phyloP scores from a whole-genome alignment of 768 basidiomycete genomes.

The Hygrophorus pudorinus region DNA sequence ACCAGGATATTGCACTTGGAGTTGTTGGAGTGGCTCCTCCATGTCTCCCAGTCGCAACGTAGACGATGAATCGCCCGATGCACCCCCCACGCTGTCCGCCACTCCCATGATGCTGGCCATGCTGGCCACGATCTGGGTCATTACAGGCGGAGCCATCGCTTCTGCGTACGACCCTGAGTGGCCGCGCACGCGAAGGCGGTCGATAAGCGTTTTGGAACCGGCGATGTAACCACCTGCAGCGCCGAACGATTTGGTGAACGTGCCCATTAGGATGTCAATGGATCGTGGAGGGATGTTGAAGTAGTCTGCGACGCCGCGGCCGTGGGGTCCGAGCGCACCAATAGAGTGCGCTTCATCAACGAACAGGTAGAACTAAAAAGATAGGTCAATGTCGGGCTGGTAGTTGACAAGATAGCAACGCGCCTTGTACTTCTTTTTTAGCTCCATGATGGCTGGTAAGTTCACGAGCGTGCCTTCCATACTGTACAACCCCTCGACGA shows the following conservation, averaged over 20 bases:
- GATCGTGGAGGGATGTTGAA: conserved; percentile 73
- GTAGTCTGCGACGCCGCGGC: conserved; percentile 93
- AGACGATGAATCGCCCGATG: conserved; percentile 70
- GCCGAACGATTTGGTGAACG: conserved; percentile 93
- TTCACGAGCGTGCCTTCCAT: conserved; percentile 98
- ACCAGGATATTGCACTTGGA: conserved; percentile 49
- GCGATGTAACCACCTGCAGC: conserved; percentile 94
- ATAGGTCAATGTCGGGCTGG: background rate
- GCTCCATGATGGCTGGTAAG: conserved; percentile 68
- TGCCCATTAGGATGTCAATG: conserved; percentile 96
- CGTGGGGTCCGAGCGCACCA: conserved; percentile 89
- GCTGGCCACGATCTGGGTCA: conserved; percentile 83
- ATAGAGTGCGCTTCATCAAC: conserved; percentile 98
- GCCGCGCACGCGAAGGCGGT: conserved; percentile 70
- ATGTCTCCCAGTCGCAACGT: no score
- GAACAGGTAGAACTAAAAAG: conserved; percentile 83
- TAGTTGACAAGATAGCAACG: conserved; percentile 10
- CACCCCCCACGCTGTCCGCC: conserved; percentile 86
- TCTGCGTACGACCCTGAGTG: conserved; percentile 85
- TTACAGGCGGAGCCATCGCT: conserved; percentile 81
- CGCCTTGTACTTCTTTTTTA: conserved; percentile 96
- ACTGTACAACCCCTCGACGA: conserved; percentile 93
- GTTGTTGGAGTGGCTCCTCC: conserved; percentile 12
- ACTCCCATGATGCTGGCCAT: conserved; percentile 98
- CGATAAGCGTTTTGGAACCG: conserved; percentile 71